Evolutionary conservation across 1,284 basidiomycete genomes (phyloP), one percentile per base, ranked within the genome.

Genomic region (Cryptococcus deneoformans): DNA sequence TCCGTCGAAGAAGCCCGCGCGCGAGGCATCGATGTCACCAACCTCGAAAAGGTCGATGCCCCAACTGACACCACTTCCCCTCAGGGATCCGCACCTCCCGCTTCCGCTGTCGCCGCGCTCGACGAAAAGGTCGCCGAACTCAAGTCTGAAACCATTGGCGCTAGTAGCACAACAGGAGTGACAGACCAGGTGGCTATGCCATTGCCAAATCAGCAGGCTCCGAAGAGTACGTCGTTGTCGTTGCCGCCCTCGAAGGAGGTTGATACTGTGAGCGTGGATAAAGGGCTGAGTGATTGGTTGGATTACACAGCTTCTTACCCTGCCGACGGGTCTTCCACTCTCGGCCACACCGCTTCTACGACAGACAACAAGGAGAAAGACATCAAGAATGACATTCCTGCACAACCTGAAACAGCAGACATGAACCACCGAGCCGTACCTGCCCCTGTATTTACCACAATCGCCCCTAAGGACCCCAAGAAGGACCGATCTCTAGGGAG

Each of bases 1-100:
- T 58, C 71, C 10, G 64, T 78, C 50, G 69, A 71, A 34, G 75
- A 77, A 54, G 77, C 77, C 34, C 65, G 71, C 56, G 65, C 67
- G 9, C 56, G 67, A 39, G 77, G 75, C 10, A 73, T 78, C 58
- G 66, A 78, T 58, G 53, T 73, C 46, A 53, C 64, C 42, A 49
- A 48, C 12, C 56, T 75, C 2, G 52, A 68, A 35, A 66, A 65
- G 60, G 61, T 61, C 47, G 69, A 73, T 36, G 66, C 54, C 10
- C 47, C 59, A 7, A 64, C 62, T 50, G 67, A 73, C 57, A 53
- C 70, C 10, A 54, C 63, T 46, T 59, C 64, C 9, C 65, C 70
- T 10, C 56, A 58, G 45, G 67, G 61, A 35, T 59, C 62, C 24
- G 62, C 65, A 20, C 66, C 69, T 11, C 64, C 72, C n/a, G 63